Evolutionary conservation across 768 basidiomycete genomes (phyloP), one percentile per base, ranked within the genome.

Genomic region (Candolleomyces eurysporus): DNA sequence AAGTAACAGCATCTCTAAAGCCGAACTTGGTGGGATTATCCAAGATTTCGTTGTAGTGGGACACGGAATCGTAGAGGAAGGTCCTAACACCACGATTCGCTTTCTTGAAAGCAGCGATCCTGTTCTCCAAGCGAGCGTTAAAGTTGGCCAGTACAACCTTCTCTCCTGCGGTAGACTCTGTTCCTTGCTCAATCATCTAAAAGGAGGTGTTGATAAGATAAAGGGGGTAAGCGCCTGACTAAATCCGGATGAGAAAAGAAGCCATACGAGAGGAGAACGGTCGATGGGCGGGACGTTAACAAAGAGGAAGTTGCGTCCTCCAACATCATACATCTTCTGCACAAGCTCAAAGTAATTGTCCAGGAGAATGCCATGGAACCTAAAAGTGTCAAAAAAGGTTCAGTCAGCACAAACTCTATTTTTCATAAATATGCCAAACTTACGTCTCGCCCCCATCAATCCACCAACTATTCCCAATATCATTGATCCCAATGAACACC

Each of bases 401-500:
- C 19, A 63, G 2, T 26, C n/a, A 42, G 30, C 26, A 17, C 7
- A 52, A 19, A 31, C 13, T 11, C n/a, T n/a, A n/a, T n/a, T n/a
- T n/a, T 7, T 14, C 10, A 21, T 39, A 31, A 30, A 22, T 50
- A 31, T 21, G 30, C 10, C 39, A 39, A 22, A 72, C 84, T 58
- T 65, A 85, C 84, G 82, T 81, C 54, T 65, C 70, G 22, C 83
- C 77, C 0, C 84, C 85, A 31, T 73, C 63, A 56, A 71, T 19
- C 54, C 76, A 80, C 60, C 77, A 86, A 55, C 81, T 84, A 65
- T 83, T 83, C 31, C 82, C 85, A 36, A 89, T 79, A 65, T 89
- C 88, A 65, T 90, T 90, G 64, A 90, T 85, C 1, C 89, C 88
- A 60, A 90, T 88, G 79, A 81, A 90, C n/a, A 89, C 71, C 0